Conservation (phyloP, 2,329 filamentous ascomycete species). For the Fonsecaea monophora region DNA sequence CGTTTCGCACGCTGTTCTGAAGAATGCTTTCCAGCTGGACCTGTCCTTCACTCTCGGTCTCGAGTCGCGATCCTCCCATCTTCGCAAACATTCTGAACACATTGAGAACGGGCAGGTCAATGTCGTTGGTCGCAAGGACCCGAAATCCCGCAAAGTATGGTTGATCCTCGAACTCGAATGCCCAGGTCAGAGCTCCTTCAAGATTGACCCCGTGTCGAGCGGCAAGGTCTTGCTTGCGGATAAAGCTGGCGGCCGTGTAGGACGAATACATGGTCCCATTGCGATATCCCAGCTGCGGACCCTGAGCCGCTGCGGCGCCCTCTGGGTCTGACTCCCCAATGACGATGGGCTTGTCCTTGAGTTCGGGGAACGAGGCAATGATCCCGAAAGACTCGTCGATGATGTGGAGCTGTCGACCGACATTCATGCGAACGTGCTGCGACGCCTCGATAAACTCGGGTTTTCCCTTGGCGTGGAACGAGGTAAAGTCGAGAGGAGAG, state of each 20-base stretch:
- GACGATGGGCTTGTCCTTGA: slow-evolving; percentile 8
- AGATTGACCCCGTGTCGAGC: neutral
- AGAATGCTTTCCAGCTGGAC: neutral
- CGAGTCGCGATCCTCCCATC: slow-evolving; percentile 7
- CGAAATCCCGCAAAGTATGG: slow-evolving; percentile 15
- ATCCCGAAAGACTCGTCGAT: slow-evolving; percentile 9
- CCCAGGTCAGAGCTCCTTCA: slow-evolving; percentile 8
- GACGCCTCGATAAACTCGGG: neutral
- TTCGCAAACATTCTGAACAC: slow-evolving; percentile 13
- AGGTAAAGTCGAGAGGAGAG: slow-evolving; percentile 3
- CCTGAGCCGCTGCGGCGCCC: slow-evolving; percentile 9
- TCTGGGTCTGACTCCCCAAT: slow-evolving; percentile 14
- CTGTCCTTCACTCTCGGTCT: neutral
- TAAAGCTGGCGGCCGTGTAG: slow-evolving; percentile 8
- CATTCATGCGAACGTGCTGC: slow-evolving; percentile 10
- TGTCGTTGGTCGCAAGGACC: slow-evolving; percentile 8
- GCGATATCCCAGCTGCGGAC: slow-evolving; percentile 7
- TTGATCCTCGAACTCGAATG: slow-evolving; percentile 13
- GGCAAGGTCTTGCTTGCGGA: slow-evolving; percentile 4
- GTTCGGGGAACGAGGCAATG: slow-evolving; percentile 9
- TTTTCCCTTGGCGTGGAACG: slow-evolving; percentile 10
- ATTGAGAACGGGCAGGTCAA: slow-evolving; percentile 11
- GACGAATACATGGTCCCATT: slow-evolving; percentile 16
- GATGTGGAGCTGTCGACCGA: neutral
- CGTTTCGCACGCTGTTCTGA: slow-evolving; percentile 1